Evolutionary conservation across 257 asterid species (phyloP).

Genomic region (Linderniella brevidens): DNA sequence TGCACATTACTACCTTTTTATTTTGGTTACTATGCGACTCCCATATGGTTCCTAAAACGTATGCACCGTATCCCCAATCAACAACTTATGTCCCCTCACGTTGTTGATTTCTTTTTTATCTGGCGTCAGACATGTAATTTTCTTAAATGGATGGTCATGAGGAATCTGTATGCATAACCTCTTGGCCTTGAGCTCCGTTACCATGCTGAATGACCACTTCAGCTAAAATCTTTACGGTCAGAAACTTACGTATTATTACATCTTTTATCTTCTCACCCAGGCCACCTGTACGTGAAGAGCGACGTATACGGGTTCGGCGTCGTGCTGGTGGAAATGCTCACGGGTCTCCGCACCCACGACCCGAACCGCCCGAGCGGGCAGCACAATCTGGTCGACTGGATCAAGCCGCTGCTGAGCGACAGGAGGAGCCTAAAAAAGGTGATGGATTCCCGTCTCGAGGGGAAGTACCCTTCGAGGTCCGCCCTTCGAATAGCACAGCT

Average conservation of each 20-base stretch:
- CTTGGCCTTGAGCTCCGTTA: too few species aligned
- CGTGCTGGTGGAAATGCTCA: conserved; percentile 11
- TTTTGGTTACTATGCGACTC: too few species aligned
- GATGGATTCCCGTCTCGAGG: conserved; percentile 15
- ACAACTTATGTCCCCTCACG: too few species aligned
- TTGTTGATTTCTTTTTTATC: too few species aligned
- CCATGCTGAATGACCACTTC: too few species aligned
- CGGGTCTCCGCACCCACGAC: conserved; percentile 11
- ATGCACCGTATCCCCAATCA: too few species aligned
- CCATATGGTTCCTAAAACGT: too few species aligned
- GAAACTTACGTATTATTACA: neutral
- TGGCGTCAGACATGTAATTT: too few species aligned
- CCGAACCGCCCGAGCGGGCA: conserved; percentile 8
- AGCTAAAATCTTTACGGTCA: too few species aligned
- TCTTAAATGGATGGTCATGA: too few species aligned
- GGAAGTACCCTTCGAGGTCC: conserved; percentile 10
- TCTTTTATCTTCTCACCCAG: conserved; percentile 6
- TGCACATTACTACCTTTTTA: too few species aligned
- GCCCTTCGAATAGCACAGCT: conserved; percentile 11
- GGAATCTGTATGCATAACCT: too few species aligned
- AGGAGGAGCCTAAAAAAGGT: conserved; percentile 9
- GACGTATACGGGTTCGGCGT: conserved; percentile 15
- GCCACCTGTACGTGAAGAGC: conserved; percentile 15
- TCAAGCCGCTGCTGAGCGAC: conserved; percentile 6
- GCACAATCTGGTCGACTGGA: conserved; percentile 10